phyloP scores from a whole-genome alignment of 2,329 filamentous ascomycete genomes.

The Aspergillus brunneoviolaceus region DNA sequence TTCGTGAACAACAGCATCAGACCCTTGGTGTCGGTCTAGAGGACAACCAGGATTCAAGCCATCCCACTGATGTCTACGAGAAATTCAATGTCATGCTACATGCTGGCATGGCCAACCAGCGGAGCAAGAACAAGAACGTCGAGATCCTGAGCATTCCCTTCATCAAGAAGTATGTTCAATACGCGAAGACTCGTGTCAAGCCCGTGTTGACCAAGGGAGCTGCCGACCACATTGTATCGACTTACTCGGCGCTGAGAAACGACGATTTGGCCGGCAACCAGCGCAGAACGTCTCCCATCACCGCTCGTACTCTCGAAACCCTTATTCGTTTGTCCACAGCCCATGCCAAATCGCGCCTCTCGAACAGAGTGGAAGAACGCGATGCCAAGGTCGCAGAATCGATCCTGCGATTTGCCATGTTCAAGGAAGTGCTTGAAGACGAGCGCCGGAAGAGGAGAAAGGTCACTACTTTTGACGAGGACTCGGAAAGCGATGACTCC shows the following conservation, averaged over 20 bases:
- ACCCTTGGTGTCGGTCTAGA: conserved; percentile 84
- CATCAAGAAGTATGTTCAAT: conserved; percentile 99
- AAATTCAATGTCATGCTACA: conserved; percentile 97
- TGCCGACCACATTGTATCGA: conserved; percentile 84
- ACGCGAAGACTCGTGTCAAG: conserved; percentile 88
- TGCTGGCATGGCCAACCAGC: conserved; percentile 78
- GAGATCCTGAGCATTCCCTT: conserved; percentile 95
- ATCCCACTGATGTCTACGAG: conserved; percentile 85
- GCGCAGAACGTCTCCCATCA: conserved; percentile 89
- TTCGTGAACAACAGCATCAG: conserved; percentile 83
- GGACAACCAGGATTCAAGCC: conserved; percentile 67
- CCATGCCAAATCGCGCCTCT: conserved; percentile 88
- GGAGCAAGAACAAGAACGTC: conserved; percentile 71
- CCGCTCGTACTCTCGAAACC: conserved; percentile 93
- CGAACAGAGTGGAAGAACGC: conserved; percentile 81
- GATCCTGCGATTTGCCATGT: conserved; percentile 90
- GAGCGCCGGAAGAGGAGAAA: conserved; percentile 82
- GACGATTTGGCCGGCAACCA: conserved; percentile 95
- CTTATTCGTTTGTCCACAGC: conserved; percentile 97
- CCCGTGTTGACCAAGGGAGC: conserved; percentile 88
- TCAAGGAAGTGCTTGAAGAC: conserved; percentile 84
- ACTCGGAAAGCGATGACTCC: conserved; percentile 49
- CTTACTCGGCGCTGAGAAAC: conserved; percentile 90
- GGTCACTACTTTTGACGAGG: conserved; percentile 66
- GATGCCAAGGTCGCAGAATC: conserved; percentile 85